Conservation (phyloP, 371 early-diverging fungal species). For the Rhizopus arrhizus region DNA sequence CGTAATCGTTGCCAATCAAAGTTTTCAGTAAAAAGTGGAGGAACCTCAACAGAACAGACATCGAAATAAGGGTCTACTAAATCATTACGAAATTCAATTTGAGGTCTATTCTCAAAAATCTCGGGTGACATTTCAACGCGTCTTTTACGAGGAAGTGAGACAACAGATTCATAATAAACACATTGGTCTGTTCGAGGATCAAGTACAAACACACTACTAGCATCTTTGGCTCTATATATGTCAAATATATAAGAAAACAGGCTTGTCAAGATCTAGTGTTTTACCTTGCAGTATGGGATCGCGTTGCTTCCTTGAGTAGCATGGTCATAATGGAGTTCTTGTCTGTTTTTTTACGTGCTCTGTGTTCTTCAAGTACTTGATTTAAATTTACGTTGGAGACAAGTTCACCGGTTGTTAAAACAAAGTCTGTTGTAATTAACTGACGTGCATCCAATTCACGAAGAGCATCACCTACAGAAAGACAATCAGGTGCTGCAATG, state of each 20-base stretch:
- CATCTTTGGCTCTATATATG: conserved; percentile 61
- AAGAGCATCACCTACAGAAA: conserved; percentile 93
- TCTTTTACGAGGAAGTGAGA: conserved; percentile 65
- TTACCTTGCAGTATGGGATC: conserved; percentile 54
- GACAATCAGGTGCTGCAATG: conserved; percentile 75
- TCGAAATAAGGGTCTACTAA: conserved; percentile 92
- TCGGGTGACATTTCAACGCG: conserved; percentile 65
- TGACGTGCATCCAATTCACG: conserved; percentile 87
- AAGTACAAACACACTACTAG: conserved; percentile 82
- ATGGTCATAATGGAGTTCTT: conserved; percentile 94
- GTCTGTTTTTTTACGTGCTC: conserved; percentile 69
- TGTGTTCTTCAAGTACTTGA: conserved; percentile 76
- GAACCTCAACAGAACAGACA: conserved; percentile 91
- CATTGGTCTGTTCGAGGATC: conserved; percentile 79
- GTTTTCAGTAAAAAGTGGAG: conserved; percentile 94
- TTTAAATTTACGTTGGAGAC: conserved; percentile 88
- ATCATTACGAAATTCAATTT: conserved; percentile 83
- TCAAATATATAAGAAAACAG: not conserved
- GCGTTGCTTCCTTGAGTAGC: conserved; percentile 73
- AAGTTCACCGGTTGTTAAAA: conserved; percentile 89
- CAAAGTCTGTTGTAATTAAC: conserved; percentile 84
- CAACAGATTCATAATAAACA: conserved; percentile 78
- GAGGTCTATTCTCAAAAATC: conserved; percentile 66
- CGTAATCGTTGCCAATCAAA: conserved; percentile 95
- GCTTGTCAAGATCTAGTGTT: too few relatives aligned